A percentile compares a stretch with the other conserved stretches of the same genome.
Conservation (phyloP, 192 early-diverging fungal species). For the Backusella australiensis region DNA sequence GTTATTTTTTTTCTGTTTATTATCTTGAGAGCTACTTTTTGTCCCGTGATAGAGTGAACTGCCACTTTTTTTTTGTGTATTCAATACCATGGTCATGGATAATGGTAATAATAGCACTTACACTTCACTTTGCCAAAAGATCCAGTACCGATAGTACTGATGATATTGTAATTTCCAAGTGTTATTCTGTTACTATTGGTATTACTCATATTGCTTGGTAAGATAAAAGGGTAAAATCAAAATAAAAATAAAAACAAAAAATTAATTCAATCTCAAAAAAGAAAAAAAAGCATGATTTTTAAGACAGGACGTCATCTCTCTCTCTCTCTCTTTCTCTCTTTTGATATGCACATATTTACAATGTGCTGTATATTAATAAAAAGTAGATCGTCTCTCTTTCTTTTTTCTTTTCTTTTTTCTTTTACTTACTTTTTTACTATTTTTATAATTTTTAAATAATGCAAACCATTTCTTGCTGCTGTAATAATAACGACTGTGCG, state of each 20-base stretch:
- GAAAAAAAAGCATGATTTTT: not conserved
- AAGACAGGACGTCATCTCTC: not conserved
- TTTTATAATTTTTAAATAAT: not conserved
- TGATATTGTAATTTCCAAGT: conserved; percentile 91
- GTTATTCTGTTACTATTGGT: conserved; percentile 21
- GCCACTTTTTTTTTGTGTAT: conserved; percentile 63
- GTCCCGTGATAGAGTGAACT: conserved; percentile 91
- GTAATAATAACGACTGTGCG: not conserved
- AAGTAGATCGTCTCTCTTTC: not conserved
- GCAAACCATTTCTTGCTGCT: conserved; percentile 9
- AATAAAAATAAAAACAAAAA: not conserved
- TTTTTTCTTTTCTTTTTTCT: not conserved
- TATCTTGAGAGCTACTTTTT: conserved; percentile 96
- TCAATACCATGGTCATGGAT: not conserved
- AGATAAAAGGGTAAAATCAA: not conserved
- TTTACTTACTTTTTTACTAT: not conserved
- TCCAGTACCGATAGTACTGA: conserved; percentile 95
- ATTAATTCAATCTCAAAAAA: not conserved
- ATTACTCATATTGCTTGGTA: not conserved
- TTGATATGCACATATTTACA: not conserved
- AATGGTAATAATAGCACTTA: conserved; percentile 42
- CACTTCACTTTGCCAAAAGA: conserved; percentile 99
- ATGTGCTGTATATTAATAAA: not conserved
- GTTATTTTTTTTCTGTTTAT: conserved; percentile 91
- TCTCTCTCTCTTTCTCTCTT: not conserved